A percentile compares a stretch with the other conserved stretches of the same genome.
phyloP scores from a whole-genome alignment of 768 basidiomycete species.

The Hygrophoropsis aurantiaca region DNA sequence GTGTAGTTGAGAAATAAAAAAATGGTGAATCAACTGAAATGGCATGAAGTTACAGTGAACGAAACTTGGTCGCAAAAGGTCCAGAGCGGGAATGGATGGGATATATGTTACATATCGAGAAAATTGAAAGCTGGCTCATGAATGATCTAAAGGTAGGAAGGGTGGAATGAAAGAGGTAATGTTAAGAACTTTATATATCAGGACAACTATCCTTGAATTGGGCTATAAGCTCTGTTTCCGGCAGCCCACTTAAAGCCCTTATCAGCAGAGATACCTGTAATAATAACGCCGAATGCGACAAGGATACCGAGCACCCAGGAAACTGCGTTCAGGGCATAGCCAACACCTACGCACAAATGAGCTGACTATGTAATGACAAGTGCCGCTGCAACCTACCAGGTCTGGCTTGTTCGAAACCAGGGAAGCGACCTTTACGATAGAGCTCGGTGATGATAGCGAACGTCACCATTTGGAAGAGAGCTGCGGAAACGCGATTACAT shows the following conservation, averaged over 20 bases:
- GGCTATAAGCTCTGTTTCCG: conserved; percentile 65
- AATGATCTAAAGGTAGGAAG: background rate
- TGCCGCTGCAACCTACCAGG: conserved; percentile 45
- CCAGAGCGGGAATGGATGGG: background rate
- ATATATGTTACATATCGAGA: background rate
- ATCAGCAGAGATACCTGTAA: conserved; percentile 58
- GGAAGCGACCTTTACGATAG: conserved; percentile 45
- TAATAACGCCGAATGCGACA: conserved; percentile 51
- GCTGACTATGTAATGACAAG: background rate
- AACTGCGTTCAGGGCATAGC: conserved; percentile 56
- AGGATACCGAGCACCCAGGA: conserved; percentile 62
- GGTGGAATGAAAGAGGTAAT: background rate
- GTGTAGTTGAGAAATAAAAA: no score
- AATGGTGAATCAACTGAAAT: no score
- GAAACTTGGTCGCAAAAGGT: no score
- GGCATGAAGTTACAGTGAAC: no score
- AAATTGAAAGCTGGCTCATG: background rate
- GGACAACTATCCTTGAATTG: conserved; percentile 21
- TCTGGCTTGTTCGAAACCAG: conserved; percentile 55
- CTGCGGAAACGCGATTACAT: conserved; percentile 28
- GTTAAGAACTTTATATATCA: background rate
- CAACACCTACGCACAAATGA: conserved; percentile 45
- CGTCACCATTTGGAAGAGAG: conserved; percentile 57
- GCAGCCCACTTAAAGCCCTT: conserved; percentile 67
- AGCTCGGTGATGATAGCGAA: conserved; percentile 66